Base-by-base conservation (phyloP, 2,329 filamentous ascomycete genomes). In the Pyrenophora teres region DNA sequence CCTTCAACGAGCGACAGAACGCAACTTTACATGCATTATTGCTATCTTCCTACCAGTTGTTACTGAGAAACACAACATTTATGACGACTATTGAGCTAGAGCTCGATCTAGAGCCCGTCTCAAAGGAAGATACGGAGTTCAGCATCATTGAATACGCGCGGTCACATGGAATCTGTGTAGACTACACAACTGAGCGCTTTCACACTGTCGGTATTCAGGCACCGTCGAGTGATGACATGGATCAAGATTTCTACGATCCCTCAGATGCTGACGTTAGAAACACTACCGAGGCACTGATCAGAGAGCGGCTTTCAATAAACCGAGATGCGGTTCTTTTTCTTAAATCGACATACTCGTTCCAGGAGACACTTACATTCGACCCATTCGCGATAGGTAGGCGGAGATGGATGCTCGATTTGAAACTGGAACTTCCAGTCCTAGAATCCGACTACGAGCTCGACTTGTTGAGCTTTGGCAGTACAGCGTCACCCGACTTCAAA, bases 71-170 rank as follows among this genome's bases (percentile, higher is more conserved):
- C 18, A 13, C 8, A 2, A 13, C 18, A 6, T 3, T 7, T 16
- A n/a, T 33, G 9, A 3, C 3, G 18, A 16, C 23, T 1, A 44
- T 52, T 46, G 40, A 40, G 4, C 13, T 62, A 63, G 61, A 66
- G 32, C 50, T 63, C 8, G 51, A 65, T 16, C 45, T 59, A 6
- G 52, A 45, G 9, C 52, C 40, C 15, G 7, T 9, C 16, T 31
- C 60, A 10, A 43, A 60, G 25, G 57, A 65, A 6, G 52, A 56
- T 25, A 25, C 23, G 18, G 72, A 75, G n/a, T 68, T 68, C 13
- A 73, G 73, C 16, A 58, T 77, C 6, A 64, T 81, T 6, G 75
- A 80, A 15, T 82, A 81, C 56, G 79, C 80, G 16, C 74, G 78
- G 19, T 76, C 73, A 41, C 66, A 80, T 50, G 73, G 73, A 3